Evolutionary conservation across 306 rosid genomes (phyloP).

Genomic region (Notholithocarpus densiflorus): DNA sequence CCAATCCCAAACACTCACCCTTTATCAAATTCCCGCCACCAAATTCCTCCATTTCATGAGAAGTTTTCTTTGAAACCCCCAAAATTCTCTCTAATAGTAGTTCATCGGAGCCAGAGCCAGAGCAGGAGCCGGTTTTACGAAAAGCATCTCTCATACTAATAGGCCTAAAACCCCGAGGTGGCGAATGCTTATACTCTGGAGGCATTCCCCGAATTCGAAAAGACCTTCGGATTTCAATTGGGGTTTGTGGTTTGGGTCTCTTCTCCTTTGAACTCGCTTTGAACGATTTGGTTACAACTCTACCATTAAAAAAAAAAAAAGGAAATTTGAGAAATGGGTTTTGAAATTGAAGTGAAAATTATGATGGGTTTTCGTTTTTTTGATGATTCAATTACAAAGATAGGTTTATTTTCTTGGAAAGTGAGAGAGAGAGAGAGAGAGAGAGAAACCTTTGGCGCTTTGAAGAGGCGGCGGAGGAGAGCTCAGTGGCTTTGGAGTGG

Average conservation of each 20-base stretch:
- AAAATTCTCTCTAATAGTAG: constrained; percentile 38
- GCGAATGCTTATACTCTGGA: constrained; percentile 10
- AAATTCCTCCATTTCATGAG: constrained; percentile 5
- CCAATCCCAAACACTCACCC: constrained; percentile 3
- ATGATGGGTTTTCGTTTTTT: too few relatives aligned
- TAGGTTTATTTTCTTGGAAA: neutral
- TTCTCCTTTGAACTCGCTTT: constrained; percentile 36
- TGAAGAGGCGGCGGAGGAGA: constrained; percentile 31
- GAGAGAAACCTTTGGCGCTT: constrained; percentile 65
- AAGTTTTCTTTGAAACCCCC: constrained; percentile 22
- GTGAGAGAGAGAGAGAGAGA: neutral
- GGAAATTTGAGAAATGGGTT: neutral
- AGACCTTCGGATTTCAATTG: constrained; percentile 62
- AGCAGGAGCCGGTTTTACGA: constrained; percentile 2
- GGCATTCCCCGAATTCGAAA: constrained; percentile 60
- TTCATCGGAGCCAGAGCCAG: constrained; percentile 20
- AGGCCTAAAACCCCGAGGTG: constrained; percentile 32
- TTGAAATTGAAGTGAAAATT: neutral
- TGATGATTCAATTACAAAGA: neutral
- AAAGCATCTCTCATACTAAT: constrained; percentile 45
- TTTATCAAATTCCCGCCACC: neutral
- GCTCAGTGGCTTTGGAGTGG: constrained; percentile 55
- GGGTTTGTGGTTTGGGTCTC: constrained; percentile 45
- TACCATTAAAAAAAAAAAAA: constrained; percentile 9
- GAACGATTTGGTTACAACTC: constrained; percentile 51